Base-by-base conservation (phyloP, 83 land plant species). In the Larix sibirica region DNA sequence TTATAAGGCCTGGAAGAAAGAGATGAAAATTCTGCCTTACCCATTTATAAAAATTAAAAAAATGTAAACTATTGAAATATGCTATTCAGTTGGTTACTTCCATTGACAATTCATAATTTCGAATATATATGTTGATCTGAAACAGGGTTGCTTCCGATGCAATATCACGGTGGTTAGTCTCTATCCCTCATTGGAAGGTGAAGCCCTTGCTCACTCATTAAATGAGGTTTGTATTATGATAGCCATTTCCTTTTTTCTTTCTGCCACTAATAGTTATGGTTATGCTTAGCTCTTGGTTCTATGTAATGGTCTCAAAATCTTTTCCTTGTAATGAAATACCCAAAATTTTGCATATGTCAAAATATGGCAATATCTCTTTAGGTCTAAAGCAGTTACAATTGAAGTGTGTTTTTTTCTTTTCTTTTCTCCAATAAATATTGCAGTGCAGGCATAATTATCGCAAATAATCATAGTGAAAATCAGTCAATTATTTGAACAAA, bases 131-230 rank as follows among this genome's bases (percentile, higher is more conserved):
- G 38, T 73, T 50, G 58, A 74, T 74, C 12, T 74, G 28, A 24
- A 42, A 26, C 87, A 89, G 90, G 90, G 79, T 14, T 89, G 90
- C 71, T 89, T 89, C 63, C 90, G 90, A 38, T 85, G 77, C 60
- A 89, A 87, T 38, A 23, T 81, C 14, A 59, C 86, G 6, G 90
- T 89, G 36, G 90, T 89, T 59, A 89, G 90, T 26, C 69, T 89
- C 38, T 89, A 89, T 84, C 87, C 90, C 47, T 89, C 90, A 40
- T 60, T 89, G 17, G 90, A 84, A 26, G 90, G 88, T 63, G 90
- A 89, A 17, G 86, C 90, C 38, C 90, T 89, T 76, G 90, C 84
- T 47, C 86, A 68, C 64, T 87, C 90, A 67, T 83, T 89, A 77
- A 89, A 84, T 20, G 86, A 89, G 90, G 90, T 89, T 31, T 74